Percentiles rank a stretch among this genome's conserved stretches.
Evolutionary conservation across 768 basidiomycete genomes (phyloP).

Genomic region (Chlorophyllum brunneum): DNA sequence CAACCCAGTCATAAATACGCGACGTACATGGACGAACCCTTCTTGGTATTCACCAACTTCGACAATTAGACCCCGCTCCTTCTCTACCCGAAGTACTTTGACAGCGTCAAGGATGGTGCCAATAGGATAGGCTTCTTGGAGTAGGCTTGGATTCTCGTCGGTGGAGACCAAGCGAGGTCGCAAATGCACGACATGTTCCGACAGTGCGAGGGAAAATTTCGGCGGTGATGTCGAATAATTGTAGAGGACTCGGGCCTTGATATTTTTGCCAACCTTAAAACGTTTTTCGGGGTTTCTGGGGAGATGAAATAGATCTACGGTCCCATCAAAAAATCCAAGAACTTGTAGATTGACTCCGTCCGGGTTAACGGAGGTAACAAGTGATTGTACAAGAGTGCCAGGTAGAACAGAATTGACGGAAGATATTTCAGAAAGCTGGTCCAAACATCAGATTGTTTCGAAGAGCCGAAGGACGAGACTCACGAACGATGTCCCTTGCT

Average conservation of each 20-base stretch:
- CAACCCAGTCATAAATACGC: conserved; percentile 5
- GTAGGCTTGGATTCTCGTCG: conserved; percentile 18
- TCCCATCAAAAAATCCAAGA: conserved; percentile 89
- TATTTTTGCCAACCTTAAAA: conserved; percentile 65
- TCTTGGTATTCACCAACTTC: conserved; percentile 59
- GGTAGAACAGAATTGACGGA: conserved; percentile 83
- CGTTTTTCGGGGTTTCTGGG: conserved; percentile 35
- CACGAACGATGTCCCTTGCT: conserved; percentile 54
- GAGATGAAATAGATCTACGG: conserved; percentile 79
- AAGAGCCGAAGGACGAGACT: conserved; percentile 20
- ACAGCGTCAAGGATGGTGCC: conserved; percentile 71
- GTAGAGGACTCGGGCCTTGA: conserved; percentile 84
- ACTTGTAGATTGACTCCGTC: conserved; percentile 85
- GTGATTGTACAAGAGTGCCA: conserved; percentile 74
- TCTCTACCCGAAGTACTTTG: conserved; percentile 69
- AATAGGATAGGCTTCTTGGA: conserved; percentile 64
- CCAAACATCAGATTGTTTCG: background rate
- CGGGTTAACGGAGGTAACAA: conserved; percentile 73
- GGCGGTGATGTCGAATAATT: conserved; percentile 73
- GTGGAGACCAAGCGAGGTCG: conserved; percentile 31
- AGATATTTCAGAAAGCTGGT: conserved; percentile 73
- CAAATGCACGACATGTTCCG: conserved; percentile 66
- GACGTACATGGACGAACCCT: conserved; percentile 85
- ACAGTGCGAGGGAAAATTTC: conserved; percentile 76
- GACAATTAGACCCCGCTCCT: conserved; percentile 78